These are phyloP conservation scores for Globisporangium paddicum DNA, from an alignment of 352 stramenopile species.

Conservation along the genomic window DNA sequence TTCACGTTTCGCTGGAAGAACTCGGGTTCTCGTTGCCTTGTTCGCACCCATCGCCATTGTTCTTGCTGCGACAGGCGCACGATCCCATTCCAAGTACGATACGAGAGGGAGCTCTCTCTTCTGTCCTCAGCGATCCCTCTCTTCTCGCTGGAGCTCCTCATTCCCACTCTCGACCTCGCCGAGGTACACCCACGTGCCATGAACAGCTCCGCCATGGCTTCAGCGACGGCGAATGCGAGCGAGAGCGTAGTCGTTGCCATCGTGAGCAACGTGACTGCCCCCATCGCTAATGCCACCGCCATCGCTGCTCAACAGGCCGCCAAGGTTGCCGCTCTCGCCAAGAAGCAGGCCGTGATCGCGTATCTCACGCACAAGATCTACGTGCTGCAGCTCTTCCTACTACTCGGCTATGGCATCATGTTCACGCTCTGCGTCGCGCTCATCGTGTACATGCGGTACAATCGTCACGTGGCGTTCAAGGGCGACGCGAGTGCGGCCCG, in stretches of 20 bases:
- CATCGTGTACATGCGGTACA: conserved; percentile 23
- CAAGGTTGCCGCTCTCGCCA: not conserved
- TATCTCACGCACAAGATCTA: conserved; percentile 8
- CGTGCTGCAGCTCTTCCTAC: conserved; percentile 8
- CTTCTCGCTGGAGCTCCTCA: not conserved
- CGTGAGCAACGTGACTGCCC: not conserved
- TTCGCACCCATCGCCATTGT: too few relatives aligned
- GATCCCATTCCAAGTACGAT: too few relatives aligned
- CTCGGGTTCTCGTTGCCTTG: too few relatives aligned
- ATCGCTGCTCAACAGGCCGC: conserved; percentile 1
- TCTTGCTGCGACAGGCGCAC: too few relatives aligned
- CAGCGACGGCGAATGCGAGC: not conserved
- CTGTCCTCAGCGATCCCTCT: too few relatives aligned
- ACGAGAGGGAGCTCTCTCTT: too few relatives aligned
- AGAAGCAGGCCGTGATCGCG: not conserved
- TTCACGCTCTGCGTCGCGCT: conserved; percentile 11
- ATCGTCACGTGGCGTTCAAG: conserved; percentile 23
- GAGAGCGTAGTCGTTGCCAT: not conserved
- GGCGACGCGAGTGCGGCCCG: conserved; percentile 22
- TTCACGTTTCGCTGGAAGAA: too few relatives aligned
- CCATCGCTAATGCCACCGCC: not conserved
- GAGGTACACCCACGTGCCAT: conserved; percentile 1
- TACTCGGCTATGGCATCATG: conserved; percentile 13
- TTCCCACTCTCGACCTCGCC: conserved; percentile 1
- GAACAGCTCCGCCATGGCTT: not conserved